Base-by-base conservation (phyloP, 2,329 filamentous ascomycete species). In the Parascedosporium putredinis region DNA sequence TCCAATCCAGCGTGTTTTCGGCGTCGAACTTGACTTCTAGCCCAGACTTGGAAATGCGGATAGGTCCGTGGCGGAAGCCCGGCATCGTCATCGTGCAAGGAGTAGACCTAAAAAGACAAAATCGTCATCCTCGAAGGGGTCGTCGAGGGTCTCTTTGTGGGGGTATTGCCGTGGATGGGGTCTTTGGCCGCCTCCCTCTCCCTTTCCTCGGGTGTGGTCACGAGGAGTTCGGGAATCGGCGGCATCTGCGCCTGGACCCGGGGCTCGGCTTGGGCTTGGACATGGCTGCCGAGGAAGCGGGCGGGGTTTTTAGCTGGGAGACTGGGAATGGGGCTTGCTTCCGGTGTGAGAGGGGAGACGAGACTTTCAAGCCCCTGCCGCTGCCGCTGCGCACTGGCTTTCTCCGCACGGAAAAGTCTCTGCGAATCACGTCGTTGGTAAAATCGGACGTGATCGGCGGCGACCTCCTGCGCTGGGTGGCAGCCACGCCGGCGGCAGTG, bases 1-100 rank as follows among this genome's bases (percentile, higher is more conserved):
- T 79, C 78, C 78, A 82, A 65, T 83, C 78, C 3, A 82, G 61
- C 7, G 67, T 71, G 45, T 75, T 50, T 18, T 55, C 54, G 14
- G 44, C 42, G 18, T 33, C 49, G 24, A 45, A n/a, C 16, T 49
- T 51, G 27, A 54, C 49, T 20, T 61, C 55, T 6, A 70, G 57
- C 46, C 76, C 71, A 2, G 67, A 61, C 55, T 72, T 73, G 47
- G 68, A 58, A 45, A 81, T 61, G 3, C 75, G 69, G 53, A 83
- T 78, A 3, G 70, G 71, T 0, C 78, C 79, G 54, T 83, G 79
- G 6, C 67, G 67, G 56, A 78, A 76, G 2, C 59, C 58, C 1
- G 76, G 74, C 16, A 66, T 69, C 0, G 68, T 74, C 23, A 73
- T 51, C 0, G 75, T 76, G 54, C 65, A 78, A 0, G 70, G 67